Percentiles rank a stretch among this genome's conserved stretches.
Evolutionary conservation across 1,284 basidiomycete genomes (phyloP).

Genomic region (Trichosporon sp.): DNA sequence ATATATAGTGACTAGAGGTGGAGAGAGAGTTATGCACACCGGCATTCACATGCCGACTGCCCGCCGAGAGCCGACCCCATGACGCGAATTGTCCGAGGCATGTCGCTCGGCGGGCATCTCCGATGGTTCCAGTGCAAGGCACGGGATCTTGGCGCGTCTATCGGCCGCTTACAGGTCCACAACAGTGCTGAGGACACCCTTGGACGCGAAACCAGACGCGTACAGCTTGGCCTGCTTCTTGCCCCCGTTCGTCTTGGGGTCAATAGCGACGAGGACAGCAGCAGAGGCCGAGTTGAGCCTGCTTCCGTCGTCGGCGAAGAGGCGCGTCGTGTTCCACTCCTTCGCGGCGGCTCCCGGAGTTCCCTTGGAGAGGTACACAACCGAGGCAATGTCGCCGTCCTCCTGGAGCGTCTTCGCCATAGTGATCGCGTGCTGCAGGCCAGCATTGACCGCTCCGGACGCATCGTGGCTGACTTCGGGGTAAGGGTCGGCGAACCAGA

Average conservation of each 20-base stretch:
- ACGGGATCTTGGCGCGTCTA: slow-evolving; percentile 10
- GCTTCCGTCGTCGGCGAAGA: slow-evolving; percentile 38
- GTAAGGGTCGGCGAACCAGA: slow-evolving; percentile 40
- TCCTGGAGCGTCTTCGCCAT: slow-evolving; percentile 22
- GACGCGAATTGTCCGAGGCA: background rate
- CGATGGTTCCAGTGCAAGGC: background rate
- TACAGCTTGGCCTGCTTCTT: slow-evolving; percentile 42
- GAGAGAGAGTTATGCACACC: background rate
- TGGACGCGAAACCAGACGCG: slow-evolving; percentile 36
- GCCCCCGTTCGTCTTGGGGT: slow-evolving; percentile 30
- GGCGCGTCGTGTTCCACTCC: slow-evolving; percentile 26
- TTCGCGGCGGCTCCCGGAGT: slow-evolving; percentile 19
- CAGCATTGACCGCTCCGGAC: slow-evolving; percentile 38
- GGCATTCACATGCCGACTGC: too few species aligned
- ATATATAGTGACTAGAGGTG: background rate
- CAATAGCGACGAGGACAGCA: slow-evolving; percentile 34
- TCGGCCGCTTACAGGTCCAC: slow-evolving; percentile 31
- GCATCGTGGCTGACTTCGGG: slow-evolving; percentile 29
- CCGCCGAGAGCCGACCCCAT: too few species aligned
- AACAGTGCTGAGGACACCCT: slow-evolving; percentile 30
- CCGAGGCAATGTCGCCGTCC: slow-evolving; percentile 19
- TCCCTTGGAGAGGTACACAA: slow-evolving; percentile 31
- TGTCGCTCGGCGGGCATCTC: background rate
- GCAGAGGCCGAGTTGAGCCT: slow-evolving; percentile 33
- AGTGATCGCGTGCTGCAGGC: slow-evolving; percentile 31